phyloP scores from a whole-genome alignment of 2,329 filamentous ascomycete species.

The Cytospora piceicola region DNA sequence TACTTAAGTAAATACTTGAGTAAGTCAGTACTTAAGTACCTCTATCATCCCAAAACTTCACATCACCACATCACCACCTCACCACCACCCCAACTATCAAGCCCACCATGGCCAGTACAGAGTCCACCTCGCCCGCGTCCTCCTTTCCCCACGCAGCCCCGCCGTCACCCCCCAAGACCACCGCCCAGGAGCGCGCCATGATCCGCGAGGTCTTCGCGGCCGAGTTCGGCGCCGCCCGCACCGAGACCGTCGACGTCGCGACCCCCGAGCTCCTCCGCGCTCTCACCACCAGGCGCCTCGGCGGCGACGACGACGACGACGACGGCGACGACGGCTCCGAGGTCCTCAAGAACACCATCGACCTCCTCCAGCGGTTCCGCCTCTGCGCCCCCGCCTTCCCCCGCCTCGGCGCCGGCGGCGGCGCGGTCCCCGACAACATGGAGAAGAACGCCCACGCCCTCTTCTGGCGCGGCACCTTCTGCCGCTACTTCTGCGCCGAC shows the following conservation, averaged over 20 bases:
- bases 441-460: background rate
- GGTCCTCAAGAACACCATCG: conserved; percentile 15
- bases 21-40: too few relatives aligned
- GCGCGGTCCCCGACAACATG: background rate
- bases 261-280: conserved; percentile 4
- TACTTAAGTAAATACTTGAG: too few relatives aligned
- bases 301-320: background rate
- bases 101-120: background rate
- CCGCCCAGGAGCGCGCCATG: background rate
- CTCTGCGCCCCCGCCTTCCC: conserved; percentile 8
- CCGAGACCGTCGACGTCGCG: background rate
- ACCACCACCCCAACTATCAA: background rate
- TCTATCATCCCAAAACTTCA: too few relatives aligned
- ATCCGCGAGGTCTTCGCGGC: conserved; percentile 1
- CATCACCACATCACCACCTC: too few relatives aligned
- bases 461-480: conserved; percentile 7
- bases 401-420: background rate
- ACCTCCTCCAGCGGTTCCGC: conserved; percentile 15
- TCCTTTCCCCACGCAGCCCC: background rate
- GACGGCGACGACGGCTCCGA: conserved; percentile 2
- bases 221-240: background rate
- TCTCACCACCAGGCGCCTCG: background rate
- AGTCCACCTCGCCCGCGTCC: background rate
- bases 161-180: background rate
- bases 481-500: conserved; percentile 11